Conservation (phyloP, 768 basidiomycete species). For the Amanita exitialis region DNA sequence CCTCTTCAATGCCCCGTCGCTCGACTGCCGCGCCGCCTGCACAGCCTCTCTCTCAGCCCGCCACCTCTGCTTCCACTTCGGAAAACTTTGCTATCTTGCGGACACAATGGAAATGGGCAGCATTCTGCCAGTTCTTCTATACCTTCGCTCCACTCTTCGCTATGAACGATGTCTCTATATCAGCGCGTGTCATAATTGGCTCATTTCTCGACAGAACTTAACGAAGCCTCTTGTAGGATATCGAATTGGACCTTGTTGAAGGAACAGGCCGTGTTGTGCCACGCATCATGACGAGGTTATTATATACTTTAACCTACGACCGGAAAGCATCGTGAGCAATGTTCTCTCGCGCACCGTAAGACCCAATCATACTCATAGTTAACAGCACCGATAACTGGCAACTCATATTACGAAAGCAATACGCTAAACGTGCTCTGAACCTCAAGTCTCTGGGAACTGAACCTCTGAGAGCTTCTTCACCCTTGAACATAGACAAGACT, state of each 20-base stretch:
- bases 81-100: conserved; percentile 48
- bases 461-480: conserved; percentile 19
- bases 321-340: conserved; percentile 62
- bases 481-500: conserved; percentile 3
- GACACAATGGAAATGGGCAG: conserved; percentile 88
- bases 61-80: conserved; percentile 11
- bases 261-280: conserved; percentile 53
- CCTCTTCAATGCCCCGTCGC: conserved; percentile 44
- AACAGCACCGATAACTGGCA: conserved; percentile 71
- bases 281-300: conserved; percentile 64
- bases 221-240: conserved; percentile 37
- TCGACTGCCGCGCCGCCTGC: conserved; percentile 24
- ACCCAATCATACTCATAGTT: conserved; percentile 11
- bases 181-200: conserved; percentile 29
- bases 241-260: conserved; percentile 66
- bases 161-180: conserved; percentile 58
- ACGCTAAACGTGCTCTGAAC: conserved; percentile 59
- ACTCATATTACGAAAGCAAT: conserved; percentile 65
- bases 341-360: conserved; percentile 2
- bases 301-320: conserved; percentile 71
- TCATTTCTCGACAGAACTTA: conserved; percentile 6
- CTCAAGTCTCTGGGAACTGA: conserved; percentile 67
- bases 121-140: conserved; percentile 83
- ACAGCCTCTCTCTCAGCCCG: conserved; percentile 5
- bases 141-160: conserved; percentile 71